A percentile compares a stretch with the other conserved stretches of the same genome.
Evolutionary conservation across 2,329 filamentous ascomycete genomes (phyloP).

Genomic region (Cylindrodendrum hubeiense): DNA sequence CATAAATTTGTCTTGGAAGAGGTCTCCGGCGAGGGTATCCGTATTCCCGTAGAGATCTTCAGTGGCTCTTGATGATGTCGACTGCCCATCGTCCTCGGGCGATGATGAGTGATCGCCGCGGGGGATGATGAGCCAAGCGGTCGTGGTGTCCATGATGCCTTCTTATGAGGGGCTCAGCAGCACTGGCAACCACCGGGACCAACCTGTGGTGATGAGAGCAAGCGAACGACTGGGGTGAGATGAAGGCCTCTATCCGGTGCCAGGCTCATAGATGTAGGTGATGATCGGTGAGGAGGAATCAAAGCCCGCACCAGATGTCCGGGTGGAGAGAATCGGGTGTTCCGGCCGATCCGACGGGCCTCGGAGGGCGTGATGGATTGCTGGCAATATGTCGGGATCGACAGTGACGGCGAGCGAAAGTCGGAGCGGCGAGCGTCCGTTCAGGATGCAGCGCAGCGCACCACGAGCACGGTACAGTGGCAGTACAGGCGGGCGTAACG

Average conservation of each 20-base stretch:
- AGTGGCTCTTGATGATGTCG: slow-evolving; percentile 26
- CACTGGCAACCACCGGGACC: neutral
- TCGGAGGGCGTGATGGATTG: slow-evolving; percentile 28
- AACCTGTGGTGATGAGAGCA: neutral
- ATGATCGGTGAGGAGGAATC: slow-evolving; percentile 1
- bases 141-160: slow-evolving; percentile 29
- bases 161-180: neutral
- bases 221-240: neutral
- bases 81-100: slow-evolving; percentile 33
- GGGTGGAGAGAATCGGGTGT: slow-evolving; percentile 23
- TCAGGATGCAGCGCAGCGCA: neutral
- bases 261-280: neutral
- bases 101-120: slow-evolving; percentile 41
- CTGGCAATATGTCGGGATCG: slow-evolving; percentile 29
- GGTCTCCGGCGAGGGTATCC: slow-evolving; percentile 39
- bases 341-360: slow-evolving; percentile 38
- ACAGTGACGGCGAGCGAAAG: neutral
- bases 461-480: slow-evolving; percentile 5
- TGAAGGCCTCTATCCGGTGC: neutral
- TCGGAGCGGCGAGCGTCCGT: slow-evolving; percentile 18
- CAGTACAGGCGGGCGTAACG: neutral
- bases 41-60: slow-evolving; percentile 19
- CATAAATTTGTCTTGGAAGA: slow-evolving; percentile 45
- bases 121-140: slow-evolving; percentile 26
- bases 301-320: neutral